These are phyloP conservation scores for Taphrina deformans DNA, from an alignment of 1,139 yeast species.

Conservation along the genomic window DNA sequence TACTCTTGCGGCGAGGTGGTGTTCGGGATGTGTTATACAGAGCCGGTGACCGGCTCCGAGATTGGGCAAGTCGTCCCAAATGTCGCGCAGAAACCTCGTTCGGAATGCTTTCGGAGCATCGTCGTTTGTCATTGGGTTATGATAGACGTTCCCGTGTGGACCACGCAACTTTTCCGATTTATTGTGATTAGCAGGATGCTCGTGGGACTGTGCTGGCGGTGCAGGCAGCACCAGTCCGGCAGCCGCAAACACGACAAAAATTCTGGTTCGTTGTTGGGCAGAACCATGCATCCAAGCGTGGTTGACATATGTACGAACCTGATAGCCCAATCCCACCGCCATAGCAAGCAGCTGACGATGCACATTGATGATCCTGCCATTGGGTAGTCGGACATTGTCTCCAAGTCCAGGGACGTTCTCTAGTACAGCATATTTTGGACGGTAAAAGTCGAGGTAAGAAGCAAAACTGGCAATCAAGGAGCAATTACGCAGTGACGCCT, in stretches of 20 bases:
- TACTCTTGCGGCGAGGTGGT: not conserved
- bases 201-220: slow-evolving; percentile 8
- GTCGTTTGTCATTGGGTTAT: not conserved
- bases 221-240: slow-evolving; percentile 3
- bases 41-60: not conserved
- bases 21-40: not conserved
- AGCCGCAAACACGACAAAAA: slow-evolving; percentile 5
- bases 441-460: slow-evolving; percentile 16
- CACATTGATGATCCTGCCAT: slow-evolving; percentile 5
- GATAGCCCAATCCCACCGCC: slow-evolving; percentile 10
- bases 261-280: slow-evolving; percentile 1
- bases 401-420: slow-evolving; percentile 11
- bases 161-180: not conserved
- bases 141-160: not conserved
- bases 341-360: slow-evolving; percentile 7
- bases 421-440: slow-evolving; percentile 17
- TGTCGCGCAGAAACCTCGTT: not conserved
- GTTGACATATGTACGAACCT: not conserved
- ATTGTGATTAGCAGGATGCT: not conserved
- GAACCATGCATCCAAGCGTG: slow-evolving; percentile 11
- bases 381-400: not conserved
- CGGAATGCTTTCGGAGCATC: not conserved
- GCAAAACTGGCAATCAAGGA: slow-evolving; percentile 16
- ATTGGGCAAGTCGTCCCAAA: slow-evolving; percentile 9
- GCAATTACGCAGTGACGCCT: slow-evolving; percentile 1